A percentile compares a stretch with the other conserved stretches of the same genome.
Evolutionary conservation across 495 filamentous ascomycete species (phyloP).

Genomic region (Opeltia flavorubescens): DNA sequence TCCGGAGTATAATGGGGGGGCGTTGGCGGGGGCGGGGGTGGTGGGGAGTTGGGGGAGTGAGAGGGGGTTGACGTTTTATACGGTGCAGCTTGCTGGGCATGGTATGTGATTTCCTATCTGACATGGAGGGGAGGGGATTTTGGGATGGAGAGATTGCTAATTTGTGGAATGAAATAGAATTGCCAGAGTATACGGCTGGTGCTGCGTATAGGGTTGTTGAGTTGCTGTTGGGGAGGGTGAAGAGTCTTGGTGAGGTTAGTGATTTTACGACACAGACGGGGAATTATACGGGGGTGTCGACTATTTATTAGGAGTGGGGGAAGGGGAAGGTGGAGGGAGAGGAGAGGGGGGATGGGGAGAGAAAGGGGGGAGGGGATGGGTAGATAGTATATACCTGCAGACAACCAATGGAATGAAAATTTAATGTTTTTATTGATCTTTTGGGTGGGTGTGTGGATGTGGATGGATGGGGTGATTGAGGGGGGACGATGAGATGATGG

Average conservation of each 20-base stretch:
- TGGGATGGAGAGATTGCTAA: neutral
- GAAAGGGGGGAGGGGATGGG: too few relatives aligned
- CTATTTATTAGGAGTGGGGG: too few relatives aligned
- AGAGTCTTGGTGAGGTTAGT: constrained; percentile 5
- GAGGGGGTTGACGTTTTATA: constrained; percentile 39
- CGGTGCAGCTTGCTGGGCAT: constrained; percentile 9
- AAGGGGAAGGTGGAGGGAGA: too few relatives aligned
- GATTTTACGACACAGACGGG: constrained; percentile 13
- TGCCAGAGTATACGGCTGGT: constrained; percentile 35
- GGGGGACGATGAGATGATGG: too few relatives aligned
- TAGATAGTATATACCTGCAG: too few relatives aligned
- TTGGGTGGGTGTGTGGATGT: too few relatives aligned
- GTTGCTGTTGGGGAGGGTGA: constrained; percentile 36
- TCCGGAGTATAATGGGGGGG: constrained; percentile 15
- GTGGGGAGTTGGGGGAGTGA: constrained; percentile 37
- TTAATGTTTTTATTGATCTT: too few relatives aligned
- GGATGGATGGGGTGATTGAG: too few relatives aligned
- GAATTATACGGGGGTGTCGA: constrained; percentile 1
- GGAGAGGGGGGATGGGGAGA: too few relatives aligned
- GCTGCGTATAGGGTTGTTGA: constrained; percentile 43
- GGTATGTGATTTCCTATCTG: neutral
- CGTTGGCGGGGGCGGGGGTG: constrained; percentile 27
- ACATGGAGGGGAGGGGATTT: too few relatives aligned
- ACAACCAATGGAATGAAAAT: too few relatives aligned
- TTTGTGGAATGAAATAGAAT: neutral